A percentile compares a stretch with the other conserved stretches of the same genome.
phyloP scores from a whole-genome alignment of 1,139 yeast genomes.

The Geotrichum cucujoidarum region DNA sequence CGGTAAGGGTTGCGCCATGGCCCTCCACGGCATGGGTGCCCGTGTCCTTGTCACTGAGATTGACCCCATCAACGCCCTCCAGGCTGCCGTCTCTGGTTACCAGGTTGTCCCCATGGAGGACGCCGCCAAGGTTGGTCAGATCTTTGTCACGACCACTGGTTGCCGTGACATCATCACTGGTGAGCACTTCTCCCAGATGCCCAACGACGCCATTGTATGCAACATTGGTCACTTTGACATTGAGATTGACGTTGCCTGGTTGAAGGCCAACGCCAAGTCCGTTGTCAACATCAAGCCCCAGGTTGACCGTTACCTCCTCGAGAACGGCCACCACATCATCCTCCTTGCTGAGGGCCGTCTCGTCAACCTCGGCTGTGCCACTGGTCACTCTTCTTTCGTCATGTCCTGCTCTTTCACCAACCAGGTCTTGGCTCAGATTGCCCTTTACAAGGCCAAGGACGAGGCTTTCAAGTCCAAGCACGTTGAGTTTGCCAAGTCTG shows the following conservation, averaged over 20 bases:
- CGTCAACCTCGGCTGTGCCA: conserved; percentile 99
- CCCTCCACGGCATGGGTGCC: conserved; percentile 99
- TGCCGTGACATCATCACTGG: conserved; percentile 97
- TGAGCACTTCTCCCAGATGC: conserved; percentile 85
- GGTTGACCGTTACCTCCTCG: conserved; percentile 95
- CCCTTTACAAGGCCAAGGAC: conserved; percentile 89
- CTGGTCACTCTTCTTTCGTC: conserved; percentile 98
- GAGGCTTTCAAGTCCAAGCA: conserved; percentile 69
- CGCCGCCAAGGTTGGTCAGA: conserved; percentile 91
- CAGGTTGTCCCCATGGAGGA: conserved; percentile 96
- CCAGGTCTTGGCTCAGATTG: conserved; percentile 99
- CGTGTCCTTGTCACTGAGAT: conserved; percentile 96
- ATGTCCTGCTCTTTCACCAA: conserved; percentile 99
- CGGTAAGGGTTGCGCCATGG: conserved; percentile 99
- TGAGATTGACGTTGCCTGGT: conserved; percentile 98
- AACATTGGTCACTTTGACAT: conserved; percentile 99
- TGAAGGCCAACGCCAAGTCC: conserved; percentile 83
- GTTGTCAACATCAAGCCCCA: conserved; percentile 98
- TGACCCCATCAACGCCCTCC: conserved; percentile 98
- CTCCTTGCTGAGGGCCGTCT: conserved; percentile 99
- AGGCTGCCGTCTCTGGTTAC: conserved; percentile 99
- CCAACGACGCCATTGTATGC: conserved; percentile 99
- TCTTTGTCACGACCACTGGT: conserved; percentile 99
- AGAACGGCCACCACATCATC: conserved; percentile 89
- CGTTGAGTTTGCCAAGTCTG: conserved; percentile 91